These are phyloP conservation scores for Lithospermum erythrorhizon DNA, from an alignment of 257 asterid species.

Conservation along the genomic window DNA sequence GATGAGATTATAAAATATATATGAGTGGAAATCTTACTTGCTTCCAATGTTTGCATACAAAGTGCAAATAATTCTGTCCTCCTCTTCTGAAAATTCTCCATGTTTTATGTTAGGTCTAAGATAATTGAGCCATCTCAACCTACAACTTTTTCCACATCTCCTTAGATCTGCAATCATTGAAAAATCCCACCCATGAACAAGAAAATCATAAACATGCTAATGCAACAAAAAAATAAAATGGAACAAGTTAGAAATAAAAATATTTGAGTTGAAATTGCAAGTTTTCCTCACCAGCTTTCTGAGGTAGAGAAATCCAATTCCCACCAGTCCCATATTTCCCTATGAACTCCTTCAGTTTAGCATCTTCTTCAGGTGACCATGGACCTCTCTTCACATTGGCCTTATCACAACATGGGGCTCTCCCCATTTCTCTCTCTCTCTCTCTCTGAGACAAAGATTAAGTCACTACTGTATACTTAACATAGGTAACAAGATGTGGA, in stretches of 20 bases:
- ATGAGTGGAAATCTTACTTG: conserved; percentile 30
- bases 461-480: not conserved
- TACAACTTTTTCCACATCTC: conserved; percentile 90
- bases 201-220: not conserved
- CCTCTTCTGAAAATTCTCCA: conserved; percentile 85
- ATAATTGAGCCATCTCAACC: conserved; percentile 88
- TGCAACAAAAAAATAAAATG: not conserved
- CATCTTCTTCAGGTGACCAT: conserved; percentile 97
- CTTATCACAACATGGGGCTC: conserved; percentile 96
- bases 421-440: conserved; percentile 47
- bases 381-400: conserved; percentile 90
- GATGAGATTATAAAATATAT: not conserved
- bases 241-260: too few species aligned
- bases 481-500: not conserved
- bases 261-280: not conserved
- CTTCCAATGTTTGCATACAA: conserved; percentile 81
- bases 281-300: conserved; percentile 50
- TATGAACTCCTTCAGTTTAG: conserved; percentile 67
- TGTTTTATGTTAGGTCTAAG: conserved; percentile 77
- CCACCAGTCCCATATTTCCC: conserved; percentile 72
- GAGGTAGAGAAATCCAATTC: conserved; percentile 84
- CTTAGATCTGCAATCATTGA: conserved; percentile 39
- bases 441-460: conserved; percentile 1
- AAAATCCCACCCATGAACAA: not conserved
- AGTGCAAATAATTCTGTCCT: conserved; percentile 61